These are phyloP conservation scores for Calonectria crousiana DNA, from an alignment of 2,329 filamentous ascomycete genomes.

Conservation along the genomic window DNA sequence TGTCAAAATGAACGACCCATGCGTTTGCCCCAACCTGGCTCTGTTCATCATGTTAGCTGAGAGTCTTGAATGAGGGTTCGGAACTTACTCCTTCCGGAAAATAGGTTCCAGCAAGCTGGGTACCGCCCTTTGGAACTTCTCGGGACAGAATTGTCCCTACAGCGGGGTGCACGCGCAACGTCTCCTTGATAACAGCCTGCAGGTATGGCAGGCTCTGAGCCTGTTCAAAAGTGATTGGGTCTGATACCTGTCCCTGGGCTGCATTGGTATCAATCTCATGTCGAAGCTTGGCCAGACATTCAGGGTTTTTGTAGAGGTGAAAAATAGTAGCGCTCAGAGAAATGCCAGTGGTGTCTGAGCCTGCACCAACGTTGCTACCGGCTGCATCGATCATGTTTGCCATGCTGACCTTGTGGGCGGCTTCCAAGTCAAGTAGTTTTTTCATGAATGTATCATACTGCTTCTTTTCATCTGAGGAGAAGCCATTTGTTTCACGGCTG, in stretches of 20 bases:
- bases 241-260: neutral
- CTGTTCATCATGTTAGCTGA: neutral
- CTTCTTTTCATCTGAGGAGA: neutral
- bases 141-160: neutral
- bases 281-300: neutral
- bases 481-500: neutral
- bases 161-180: neutral
- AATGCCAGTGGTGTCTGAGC: conserved; percentile 11
- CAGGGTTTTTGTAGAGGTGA: neutral
- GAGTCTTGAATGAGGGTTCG: too few relatives aligned
- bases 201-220: neutral
- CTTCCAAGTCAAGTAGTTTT: neutral
- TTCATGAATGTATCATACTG: neutral
- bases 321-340: neutral
- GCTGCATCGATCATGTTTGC: neutral
- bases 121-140: conserved; percentile 1
- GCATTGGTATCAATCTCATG: neutral
- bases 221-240: neutral
- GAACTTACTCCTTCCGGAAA: conserved; percentile 4
- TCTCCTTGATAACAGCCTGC: conserved; percentile 7
- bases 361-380: neutral
- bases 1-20: neutral
- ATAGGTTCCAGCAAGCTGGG: neutral
- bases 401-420: neutral
- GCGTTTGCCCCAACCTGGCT: neutral